Evolutionary conservation across 1,284 basidiomycete genomes (phyloP).

Genomic region (Ganoderma boninense): DNA sequence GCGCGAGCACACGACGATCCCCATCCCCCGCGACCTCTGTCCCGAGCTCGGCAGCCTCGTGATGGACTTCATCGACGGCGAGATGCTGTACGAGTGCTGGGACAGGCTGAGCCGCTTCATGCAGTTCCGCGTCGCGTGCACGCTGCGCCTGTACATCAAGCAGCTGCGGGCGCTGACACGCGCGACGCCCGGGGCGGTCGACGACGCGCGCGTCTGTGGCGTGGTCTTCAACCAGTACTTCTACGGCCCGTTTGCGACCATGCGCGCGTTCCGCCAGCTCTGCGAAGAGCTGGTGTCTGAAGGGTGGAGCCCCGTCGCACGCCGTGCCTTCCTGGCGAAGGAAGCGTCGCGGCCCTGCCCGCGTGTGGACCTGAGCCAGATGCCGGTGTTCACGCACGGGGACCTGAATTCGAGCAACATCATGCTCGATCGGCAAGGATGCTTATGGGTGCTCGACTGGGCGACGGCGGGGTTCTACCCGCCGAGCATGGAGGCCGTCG

Average conservation of each 20-base stretch:
- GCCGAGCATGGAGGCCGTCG: slow-evolving; percentile 24
- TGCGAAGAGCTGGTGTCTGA: slow-evolving; percentile 15
- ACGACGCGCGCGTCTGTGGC: slow-evolving; percentile 22
- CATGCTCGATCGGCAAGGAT: slow-evolving; percentile 27
- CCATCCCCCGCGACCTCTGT: slow-evolving; percentile 31
- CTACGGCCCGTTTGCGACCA: slow-evolving; percentile 15
- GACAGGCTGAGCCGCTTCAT: slow-evolving; percentile 23
- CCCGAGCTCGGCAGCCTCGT: slow-evolving; percentile 16
- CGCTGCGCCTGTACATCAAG: slow-evolving; percentile 36
- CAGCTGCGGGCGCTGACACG: slow-evolving; percentile 24
- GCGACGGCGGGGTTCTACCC: slow-evolving; percentile 32
- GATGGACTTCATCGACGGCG: slow-evolving; percentile 37
- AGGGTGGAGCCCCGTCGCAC: slow-evolving; percentile 10
- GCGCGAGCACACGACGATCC: slow-evolving; percentile 35
- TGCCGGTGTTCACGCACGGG: slow-evolving; percentile 32
- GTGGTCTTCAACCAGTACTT: slow-evolving; percentile 21
- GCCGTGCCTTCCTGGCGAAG: not conserved
- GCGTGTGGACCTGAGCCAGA: slow-evolving; percentile 2
- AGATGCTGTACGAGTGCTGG: slow-evolving; percentile 37
- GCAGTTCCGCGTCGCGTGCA: slow-evolving; percentile 39
- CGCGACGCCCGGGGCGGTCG: not conserved
- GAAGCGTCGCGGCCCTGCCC: not conserved
- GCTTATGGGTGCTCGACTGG: slow-evolving; percentile 38
- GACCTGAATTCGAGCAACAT: slow-evolving; percentile 35
- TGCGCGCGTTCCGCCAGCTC: slow-evolving; percentile 19